Percentiles rank a stretch among this genome's conserved stretches.
phyloP scores from a whole-genome alignment of 352 stramenopile species.

The Phytophthora palmivora region DNA sequence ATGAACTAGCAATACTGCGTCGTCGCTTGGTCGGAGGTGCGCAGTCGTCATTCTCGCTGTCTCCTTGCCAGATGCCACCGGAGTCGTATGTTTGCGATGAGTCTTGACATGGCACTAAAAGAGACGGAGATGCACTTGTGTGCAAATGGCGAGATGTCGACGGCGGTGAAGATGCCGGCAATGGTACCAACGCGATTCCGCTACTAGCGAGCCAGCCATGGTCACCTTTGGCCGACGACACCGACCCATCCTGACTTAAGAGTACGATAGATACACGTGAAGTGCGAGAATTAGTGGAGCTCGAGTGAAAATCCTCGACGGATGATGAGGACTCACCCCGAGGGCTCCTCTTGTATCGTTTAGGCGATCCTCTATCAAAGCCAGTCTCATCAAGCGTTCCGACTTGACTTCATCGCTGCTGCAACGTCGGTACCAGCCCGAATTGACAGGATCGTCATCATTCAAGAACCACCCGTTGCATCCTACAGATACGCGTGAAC shows the following conservation, averaged over 20 bases:
- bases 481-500: conserved; percentile 40
- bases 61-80: conserved; percentile 3
- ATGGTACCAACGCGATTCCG: conserved; percentile 10
- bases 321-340: background rate
- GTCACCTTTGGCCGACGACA: conserved; percentile 15
- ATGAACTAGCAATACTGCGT: conserved; percentile 22
- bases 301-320: too few species aligned
- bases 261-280: conserved; percentile 17
- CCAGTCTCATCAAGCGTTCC: too few species aligned
- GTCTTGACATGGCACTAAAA: background rate
- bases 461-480: conserved; percentile 41
- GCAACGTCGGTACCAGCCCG: conserved; percentile 22
- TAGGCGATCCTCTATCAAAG: conserved; percentile 12
- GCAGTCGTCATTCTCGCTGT: conserved; percentile 10
- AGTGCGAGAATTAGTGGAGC: background rate
- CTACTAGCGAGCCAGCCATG: conserved; percentile 4
- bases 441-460: conserved; percentile 27
- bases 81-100: conserved; percentile 14
- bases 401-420: conserved; percentile 25
- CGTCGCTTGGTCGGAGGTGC: conserved; percentile 19
- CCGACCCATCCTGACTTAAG: conserved; percentile 17
- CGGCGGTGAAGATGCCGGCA: conserved; percentile 3
- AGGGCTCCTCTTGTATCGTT: conserved; percentile 25
- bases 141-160: conserved; percentile 2
- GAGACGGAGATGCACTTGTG: background rate